Base-by-base conservation (phyloP, 1,284 basidiomycete genomes). In the Trichosporon asahii region DNA sequence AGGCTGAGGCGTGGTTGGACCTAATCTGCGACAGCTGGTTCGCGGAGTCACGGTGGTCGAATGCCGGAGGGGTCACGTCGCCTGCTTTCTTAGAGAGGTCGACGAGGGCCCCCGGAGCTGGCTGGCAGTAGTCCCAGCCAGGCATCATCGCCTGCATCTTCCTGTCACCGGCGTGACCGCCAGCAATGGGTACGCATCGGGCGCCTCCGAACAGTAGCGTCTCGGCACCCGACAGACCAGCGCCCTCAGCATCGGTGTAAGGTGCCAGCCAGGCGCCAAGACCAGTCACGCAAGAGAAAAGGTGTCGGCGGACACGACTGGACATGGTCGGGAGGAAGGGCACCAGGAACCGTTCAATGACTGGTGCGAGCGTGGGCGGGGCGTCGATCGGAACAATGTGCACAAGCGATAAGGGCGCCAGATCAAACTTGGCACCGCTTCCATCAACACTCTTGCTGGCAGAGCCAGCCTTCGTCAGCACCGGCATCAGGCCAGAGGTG, bases 301-400 rank as follows among this genome's bases (percentile, higher is more conserved):
- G 53, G 12, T 75, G 69, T 23, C 74, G 70, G 11, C 70, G 66
- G 18, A 74, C 72, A 21, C 75, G 69, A 25, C 27, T 6, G 7
- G 55, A 46, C 64, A 72, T 63, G 1, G 70, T 66, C 5, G 74
- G 72, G 1, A 75, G 64, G 49, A 79, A 68, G 0, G 77, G 76
- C 8, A 79, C 66, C 9, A 81, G 72, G 76, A 79, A 80, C 37
- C 70, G 75, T 64, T 81, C 79, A 61, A 82, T 74, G 27, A 80
- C 75, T 1, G 72, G 70, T 0, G 78, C 77, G 0, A 82, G 67
- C 15, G 76, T 71, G 3, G 70, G 66, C 3, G 78, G 77, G 7
- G 76, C 73, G 23, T 73, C 69, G 15, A 70, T 44, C 1, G 79
- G 79, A 7, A 80, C 68, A 49, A 82, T 72, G 68, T 82, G 79